Evolutionary conservation across 805 yeast genomes (phyloP).

Genomic region (Wickerhamomyces mucosus): DNA sequence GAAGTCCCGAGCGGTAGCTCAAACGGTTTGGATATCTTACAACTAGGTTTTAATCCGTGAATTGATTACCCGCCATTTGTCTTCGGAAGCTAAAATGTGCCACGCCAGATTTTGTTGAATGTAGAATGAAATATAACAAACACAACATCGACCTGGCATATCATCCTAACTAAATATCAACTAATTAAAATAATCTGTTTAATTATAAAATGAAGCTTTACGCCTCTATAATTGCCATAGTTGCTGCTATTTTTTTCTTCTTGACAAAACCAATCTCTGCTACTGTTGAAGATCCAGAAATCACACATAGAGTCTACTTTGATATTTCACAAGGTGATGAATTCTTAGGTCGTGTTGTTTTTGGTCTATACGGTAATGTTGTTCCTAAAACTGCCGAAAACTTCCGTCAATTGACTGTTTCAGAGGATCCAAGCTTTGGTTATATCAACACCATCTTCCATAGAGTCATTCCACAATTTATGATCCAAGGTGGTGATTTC

Average conservation of each 20-base stretch:
- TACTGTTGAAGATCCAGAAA: slow-evolving; percentile 21
- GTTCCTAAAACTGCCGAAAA: slow-evolving; percentile 87
- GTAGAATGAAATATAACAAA: too few species aligned
- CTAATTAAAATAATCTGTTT: too few species aligned
- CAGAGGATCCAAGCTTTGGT: slow-evolving; percentile 61
- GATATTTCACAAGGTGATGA: slow-evolving; percentile 77
- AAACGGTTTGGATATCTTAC: too few species aligned
- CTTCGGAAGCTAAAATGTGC: too few species aligned
- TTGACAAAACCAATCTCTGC: slow-evolving; percentile 8
- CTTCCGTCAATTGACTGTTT: slow-evolving; percentile 70
- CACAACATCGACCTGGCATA: too few species aligned
- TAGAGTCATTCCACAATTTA: slow-evolving; percentile 60
- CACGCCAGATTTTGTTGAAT: too few species aligned
- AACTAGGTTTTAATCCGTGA: too few species aligned
- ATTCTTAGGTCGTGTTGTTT: slow-evolving; percentile 67
- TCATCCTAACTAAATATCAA: too few species aligned
- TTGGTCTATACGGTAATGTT: slow-evolving; percentile 81
- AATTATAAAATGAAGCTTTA: too few species aligned
- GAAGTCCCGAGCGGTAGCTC: too few species aligned
- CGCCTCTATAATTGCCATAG: slow-evolving; percentile 1
- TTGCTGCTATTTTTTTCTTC: slow-evolving; percentile 11
- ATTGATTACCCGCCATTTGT: too few species aligned
- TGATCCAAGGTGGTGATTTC: slow-evolving; percentile 80
- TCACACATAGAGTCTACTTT: slow-evolving; percentile 78
- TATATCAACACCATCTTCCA: slow-evolving; percentile 60